Conservation (phyloP, 139 green algal species). For the Ettlia oleoabundans region DNA sequence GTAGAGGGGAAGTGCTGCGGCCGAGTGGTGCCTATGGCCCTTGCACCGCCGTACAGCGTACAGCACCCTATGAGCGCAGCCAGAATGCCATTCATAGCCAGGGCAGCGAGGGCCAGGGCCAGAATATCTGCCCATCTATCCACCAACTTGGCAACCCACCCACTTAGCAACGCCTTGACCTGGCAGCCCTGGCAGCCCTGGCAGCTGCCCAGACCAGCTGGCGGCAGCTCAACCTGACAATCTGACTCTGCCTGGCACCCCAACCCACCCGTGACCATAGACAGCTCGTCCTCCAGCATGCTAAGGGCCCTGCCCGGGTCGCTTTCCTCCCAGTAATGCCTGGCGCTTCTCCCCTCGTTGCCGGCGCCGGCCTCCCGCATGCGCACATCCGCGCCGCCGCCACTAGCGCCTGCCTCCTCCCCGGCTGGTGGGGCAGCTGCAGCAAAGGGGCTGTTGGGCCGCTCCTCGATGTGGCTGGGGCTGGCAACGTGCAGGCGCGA, state of each 20-base stretch:
- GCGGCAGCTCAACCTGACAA: neutral
- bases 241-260: neutral
- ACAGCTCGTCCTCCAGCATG: constrained; percentile 60
- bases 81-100: too few species aligned
- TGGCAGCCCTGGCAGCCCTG: too few species aligned
- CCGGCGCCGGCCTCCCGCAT: neutral
- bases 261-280: constrained; percentile 4
- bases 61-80: too few species aligned
- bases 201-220: neutral
- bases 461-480: neutral
- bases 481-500: neutral
- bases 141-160: too few species aligned
- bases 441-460: neutral
- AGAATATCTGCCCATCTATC: too few species aligned
- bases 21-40: too few species aligned
- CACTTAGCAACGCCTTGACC: too few species aligned
- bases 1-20: too few species aligned
- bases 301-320: constrained; percentile 44
- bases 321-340: constrained; percentile 12
- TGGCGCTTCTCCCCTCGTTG: neutral
- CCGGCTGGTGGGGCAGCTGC: too few species aligned
- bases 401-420: too few species aligned
- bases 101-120: too few species aligned
- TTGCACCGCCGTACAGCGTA: too few species aligned
- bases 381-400: neutral